Base-by-base conservation (phyloP, 805 yeast species). In the Helenozyma baotianmanensis region DNA sequence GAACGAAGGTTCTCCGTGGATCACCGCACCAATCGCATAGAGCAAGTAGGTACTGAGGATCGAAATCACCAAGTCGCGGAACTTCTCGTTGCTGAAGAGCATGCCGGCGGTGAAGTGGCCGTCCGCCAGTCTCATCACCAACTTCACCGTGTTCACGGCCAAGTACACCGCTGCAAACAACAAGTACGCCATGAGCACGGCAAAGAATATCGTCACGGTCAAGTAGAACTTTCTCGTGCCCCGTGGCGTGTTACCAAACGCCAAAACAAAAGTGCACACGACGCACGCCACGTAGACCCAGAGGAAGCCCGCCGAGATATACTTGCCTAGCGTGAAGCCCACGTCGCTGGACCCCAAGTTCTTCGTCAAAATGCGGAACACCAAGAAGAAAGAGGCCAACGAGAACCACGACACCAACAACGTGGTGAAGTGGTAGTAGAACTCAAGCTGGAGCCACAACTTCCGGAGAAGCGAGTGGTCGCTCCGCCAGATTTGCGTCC, bases 231-330 rank as follows among this genome's bases (percentile, higher is more conserved):
- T 72, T 38, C 79, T 78, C 0, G 97, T 86, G 18, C 97, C 97
- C 43, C 82, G 76, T 2, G 98, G 97, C 22, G 94, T 80, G 56
- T 90, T 90, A 51, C 98, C 98, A 58, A 90, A 82, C 2, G 96
- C 82, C 37, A 90, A 63, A 25, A 90, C 86, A 61, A 90, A 89
- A 5, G 95, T 86, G 8, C 90, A 77, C 16, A 87, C 81, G 2
- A 92, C 62, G 11, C 89, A 81, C 1, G 82, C 81, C 36, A 82
- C 75, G 50, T 89, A 90, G 14, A 89, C 56, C 95, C 97, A 89
- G 7, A 89, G 65, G 42, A 88, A 79, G 0, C 85, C 73, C 3
- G 85, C 83, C 2, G 94, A 79, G 18, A 90, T 62, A 35, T 85
- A 76, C 47, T 75, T 76, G 16, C 96, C 96, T 6, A 86, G 82